Evolutionary conservation across 768 basidiomycete genomes (phyloP), one percentile per base, ranked within the genome.

Genomic region (Xerocomellus chrysenteron): DNA sequence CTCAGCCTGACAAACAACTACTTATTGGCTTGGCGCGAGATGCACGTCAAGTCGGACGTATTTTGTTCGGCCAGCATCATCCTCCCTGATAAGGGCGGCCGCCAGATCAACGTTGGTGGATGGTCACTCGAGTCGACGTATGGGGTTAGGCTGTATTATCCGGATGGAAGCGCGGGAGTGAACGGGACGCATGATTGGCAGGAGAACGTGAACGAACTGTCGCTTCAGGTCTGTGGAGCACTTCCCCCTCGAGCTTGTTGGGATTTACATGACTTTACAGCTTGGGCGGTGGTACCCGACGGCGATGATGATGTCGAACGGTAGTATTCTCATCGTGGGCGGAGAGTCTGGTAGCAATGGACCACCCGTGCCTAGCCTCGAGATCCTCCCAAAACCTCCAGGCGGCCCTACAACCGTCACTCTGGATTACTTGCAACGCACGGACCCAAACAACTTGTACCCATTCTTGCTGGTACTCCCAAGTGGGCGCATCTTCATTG

Each of bases 181-280:
- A 89, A 88, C 58, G 82, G 83, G 7, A 90, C 87, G 5, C 85
- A 83, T 51, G 87, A 92, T 61, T 92, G 90, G 90, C 80, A 92
- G 68, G 90, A 92, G 68, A 82, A 91, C 59, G 75, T 74, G 39
- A 58, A 79, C 0, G 76, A 78, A 39, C 75, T 92, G 2, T 59
- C 71, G 3, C 76, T 91, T 26, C 89, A 90, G 79, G 86, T 86
- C 42, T 32, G 73, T 66, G 19, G 1, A 21, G 32, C 2, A 4
- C 28, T 5, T 10, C 21, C 1, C 8, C 9, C 4, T 32, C 8
- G 12, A 17, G 9, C 1, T 0, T 19, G 11, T 51, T 8, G 2
- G 2, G 10, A 5, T 13, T 60, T 17, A 57, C 33, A 12, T 13
- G 19, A 19, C 1, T 28, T 36, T n/a, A 21, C 55, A 87, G 84